Base-by-base conservation (phyloP, 2,329 filamentous ascomycete genomes). In the Herpomyces periplanetae region DNA sequence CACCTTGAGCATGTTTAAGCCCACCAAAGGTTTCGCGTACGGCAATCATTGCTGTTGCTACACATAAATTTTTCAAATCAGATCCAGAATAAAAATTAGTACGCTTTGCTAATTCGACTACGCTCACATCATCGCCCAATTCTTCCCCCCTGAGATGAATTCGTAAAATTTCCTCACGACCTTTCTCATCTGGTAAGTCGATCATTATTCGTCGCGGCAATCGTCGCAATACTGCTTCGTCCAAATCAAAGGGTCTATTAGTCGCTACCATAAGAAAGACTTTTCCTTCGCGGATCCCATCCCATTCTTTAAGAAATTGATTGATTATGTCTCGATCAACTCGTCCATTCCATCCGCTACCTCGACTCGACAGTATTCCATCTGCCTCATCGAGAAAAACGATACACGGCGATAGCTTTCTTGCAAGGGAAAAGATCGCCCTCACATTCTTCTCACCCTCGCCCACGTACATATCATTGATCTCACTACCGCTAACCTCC, bases 251-350 rank as follows among this genome's bases (percentile, higher is more conserved):
- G 0, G 80, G 80, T 5, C 75, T 51, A 37, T 96, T 91, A 5
- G 73, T 91, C 11, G 80, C 75, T 0, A 91, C 71, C 71, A 96
- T 88, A 37, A 96, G 75, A 35, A 96, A 91, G 2, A 75, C 69
- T 8, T 63, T 64, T 17, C 58, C 51, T 23, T 57, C 47, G 28
- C 65, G 63, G 45, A 91, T 61, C 5, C 80, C 80, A 30, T 91
- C 80, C 80, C 75, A 91, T 36, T 91, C 75, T 20, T 71, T 63
- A 19, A 96, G 44, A 36, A 91, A 91, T 38, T 96, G 75, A 33
- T 88, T 96, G 36, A 91, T 73, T 21, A 80, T 61, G 35, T 88
- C 75, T 19, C 73, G 56, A 28, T 84, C 66, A 2, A 53, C 59
- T 4, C 54, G 53, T 12, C 65, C 49, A 28, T 55, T 58, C 23